Conservation (phyloP, 768 basidiomycete genomes). For the Termitomyces sp. region DNA sequence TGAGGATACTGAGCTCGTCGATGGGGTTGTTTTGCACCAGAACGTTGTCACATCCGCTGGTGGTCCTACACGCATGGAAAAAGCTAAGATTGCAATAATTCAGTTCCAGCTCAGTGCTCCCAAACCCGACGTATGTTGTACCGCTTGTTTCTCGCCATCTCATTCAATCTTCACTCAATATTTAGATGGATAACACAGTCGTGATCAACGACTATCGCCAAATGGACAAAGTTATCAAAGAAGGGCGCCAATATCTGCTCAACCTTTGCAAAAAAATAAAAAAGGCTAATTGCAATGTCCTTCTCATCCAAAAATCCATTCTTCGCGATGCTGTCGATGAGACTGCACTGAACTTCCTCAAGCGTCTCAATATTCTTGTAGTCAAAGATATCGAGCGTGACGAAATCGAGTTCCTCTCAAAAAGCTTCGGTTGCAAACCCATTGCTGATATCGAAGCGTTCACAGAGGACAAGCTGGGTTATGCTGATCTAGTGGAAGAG, state of each 20-base stretch:
- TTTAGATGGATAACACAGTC: conserved; percentile 98
- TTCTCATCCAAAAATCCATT: conserved; percentile 99
- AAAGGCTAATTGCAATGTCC: conserved; percentile 98
- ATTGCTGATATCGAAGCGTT: conserved; percentile 97
- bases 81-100: conserved; percentile 96
- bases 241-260: conserved; percentile 95
- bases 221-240: conserved; percentile 99
- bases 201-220: conserved; percentile 99
- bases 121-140: conserved; percentile 83
- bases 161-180: conserved; percentile 12
- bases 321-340: conserved; percentile 99
- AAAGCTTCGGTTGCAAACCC: conserved; percentile 93
- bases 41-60: conserved; percentile 88
- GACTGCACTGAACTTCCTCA: conserved; percentile 94
- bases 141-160: background rate
- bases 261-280: conserved; percentile 99
- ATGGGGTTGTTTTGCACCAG: conserved; percentile 97
- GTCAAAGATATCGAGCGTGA: conserved; percentile 98
- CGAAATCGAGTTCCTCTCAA: conserved; percentile 95
- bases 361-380: conserved; percentile 92
- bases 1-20: conserved; percentile 95
- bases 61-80: conserved; percentile 93
- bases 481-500: conserved; percentile 95
- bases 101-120: conserved; percentile 98
- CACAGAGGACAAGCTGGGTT: conserved; percentile 96